These are phyloP conservation scores for Suhomyces taliae DNA, from an alignment of 1,139 yeast species.

Conservation along the genomic window DNA sequence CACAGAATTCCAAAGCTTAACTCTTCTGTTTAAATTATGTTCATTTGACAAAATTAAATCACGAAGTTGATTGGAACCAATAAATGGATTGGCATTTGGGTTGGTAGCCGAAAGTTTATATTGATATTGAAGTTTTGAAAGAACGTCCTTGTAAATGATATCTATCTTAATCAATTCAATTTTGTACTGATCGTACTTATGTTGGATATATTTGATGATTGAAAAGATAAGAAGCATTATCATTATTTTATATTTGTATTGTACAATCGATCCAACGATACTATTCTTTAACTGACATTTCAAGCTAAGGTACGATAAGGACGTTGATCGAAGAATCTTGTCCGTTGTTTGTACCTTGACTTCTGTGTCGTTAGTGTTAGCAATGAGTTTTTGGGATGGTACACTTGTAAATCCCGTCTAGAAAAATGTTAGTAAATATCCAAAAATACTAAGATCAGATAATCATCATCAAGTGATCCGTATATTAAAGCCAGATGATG, in stretches of 20 bases:
- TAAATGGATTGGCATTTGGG: slow-evolving; percentile 38
- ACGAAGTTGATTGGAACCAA: slow-evolving; percentile 76
- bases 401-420: slow-evolving; percentile 35
- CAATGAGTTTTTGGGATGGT: slow-evolving; percentile 22
- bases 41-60: slow-evolving; percentile 61
- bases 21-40: slow-evolving; percentile 43
- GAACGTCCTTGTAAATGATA: slow-evolving; percentile 42
- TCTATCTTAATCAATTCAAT: slow-evolving; percentile 33
- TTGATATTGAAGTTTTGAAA: slow-evolving; percentile 47
- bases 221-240: slow-evolving; percentile 21
- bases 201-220: slow-evolving; percentile 26
- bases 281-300: slow-evolving; percentile 61
- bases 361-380: slow-evolving; percentile 35
- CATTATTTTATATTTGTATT: slow-evolving; percentile 42
- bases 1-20: slow-evolving; percentile 64
- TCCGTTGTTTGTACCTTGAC: slow-evolving; percentile 32
- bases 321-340: slow-evolving; percentile 69
- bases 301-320: slow-evolving; percentile 63
- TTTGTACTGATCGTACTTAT: slow-evolving; percentile 34
- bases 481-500: neutral
- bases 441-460: neutral
- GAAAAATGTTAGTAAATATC: slow-evolving; percentile 20
- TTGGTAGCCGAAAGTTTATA: slow-evolving; percentile 34
- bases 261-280: slow-evolving; percentile 47
- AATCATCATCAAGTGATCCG: neutral